Conservation (phyloP, 148 eudicot genomes). For the Polygonum aviculare region DNA sequence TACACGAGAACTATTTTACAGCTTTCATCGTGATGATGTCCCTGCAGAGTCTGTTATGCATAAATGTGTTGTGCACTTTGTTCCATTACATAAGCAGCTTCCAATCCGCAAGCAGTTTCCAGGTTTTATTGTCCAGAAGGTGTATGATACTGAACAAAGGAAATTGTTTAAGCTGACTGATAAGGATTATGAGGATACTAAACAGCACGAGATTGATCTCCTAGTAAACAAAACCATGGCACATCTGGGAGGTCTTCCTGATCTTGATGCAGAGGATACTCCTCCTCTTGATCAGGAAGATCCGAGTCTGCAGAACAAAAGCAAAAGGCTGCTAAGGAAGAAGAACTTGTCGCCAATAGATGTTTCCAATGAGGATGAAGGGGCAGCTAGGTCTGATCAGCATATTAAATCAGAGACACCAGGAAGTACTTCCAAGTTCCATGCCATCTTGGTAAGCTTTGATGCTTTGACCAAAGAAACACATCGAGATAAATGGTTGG, state of each 20-base stretch:
- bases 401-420: slow-evolving; percentile 62
- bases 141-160: slow-evolving; percentile 75
- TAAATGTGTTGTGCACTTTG: slow-evolving; percentile 88
- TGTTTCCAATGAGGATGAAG: slow-evolving; percentile 63
- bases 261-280: slow-evolving; percentile 55
- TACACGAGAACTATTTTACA: slow-evolving; percentile 85
- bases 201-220: slow-evolving; percentile 76
- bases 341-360: slow-evolving; percentile 55
- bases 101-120: slow-evolving; percentile 73
- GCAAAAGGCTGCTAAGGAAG: slow-evolving; percentile 44
- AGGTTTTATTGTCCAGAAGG: slow-evolving; percentile 89
- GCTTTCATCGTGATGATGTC: slow-evolving; percentile 93
- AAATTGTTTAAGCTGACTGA: slow-evolving; percentile 80
- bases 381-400: slow-evolving; percentile 33
- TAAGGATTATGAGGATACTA: slow-evolving; percentile 82
- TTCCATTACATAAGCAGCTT: slow-evolving; percentile 75
- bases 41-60: slow-evolving; percentile 99
- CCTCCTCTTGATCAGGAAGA: slow-evolving; percentile 41
- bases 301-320: slow-evolving; percentile 42
- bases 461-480: slow-evolving; percentile 61
- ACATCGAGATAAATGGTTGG: slow-evolving; percentile 81
- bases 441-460: slow-evolving; percentile 41
- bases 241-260: slow-evolving; percentile 67
- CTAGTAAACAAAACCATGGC: slow-evolving; percentile 79
- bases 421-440: slow-evolving; percentile 58